Evolutionary conservation across 73 alveolate genomes (phyloP).

Genomic region (Paramecium primaurelia): DNA sequence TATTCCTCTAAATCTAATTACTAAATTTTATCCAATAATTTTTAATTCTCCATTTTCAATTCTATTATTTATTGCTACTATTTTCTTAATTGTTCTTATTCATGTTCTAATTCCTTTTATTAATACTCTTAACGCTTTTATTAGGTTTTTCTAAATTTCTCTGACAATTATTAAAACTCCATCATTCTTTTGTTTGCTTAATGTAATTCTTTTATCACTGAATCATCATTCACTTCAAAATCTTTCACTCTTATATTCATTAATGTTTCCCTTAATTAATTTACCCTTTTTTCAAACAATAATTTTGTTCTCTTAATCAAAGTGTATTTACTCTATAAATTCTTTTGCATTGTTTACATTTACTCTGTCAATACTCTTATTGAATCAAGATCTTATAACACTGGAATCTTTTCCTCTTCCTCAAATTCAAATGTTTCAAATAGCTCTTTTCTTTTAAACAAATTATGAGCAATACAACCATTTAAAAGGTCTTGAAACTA

Average conservation of each 20-base stretch:
- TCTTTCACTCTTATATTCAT: not conserved
- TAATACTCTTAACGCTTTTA: not conserved
- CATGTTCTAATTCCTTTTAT: not conserved
- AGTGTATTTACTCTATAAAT: not conserved
- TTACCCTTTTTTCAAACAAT: not conserved
- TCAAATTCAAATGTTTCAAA: not conserved
- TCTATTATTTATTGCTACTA: not conserved
- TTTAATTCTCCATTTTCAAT: not conserved
- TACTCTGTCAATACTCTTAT: not conserved
- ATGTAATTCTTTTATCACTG: not conserved
- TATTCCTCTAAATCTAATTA: not conserved
- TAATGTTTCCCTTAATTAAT: not conserved
- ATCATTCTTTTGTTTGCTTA: not conserved
- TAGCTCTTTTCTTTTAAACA: not conserved
- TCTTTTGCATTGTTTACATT: not conserved
- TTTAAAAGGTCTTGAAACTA: constrained; percentile 2
- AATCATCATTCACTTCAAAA: not conserved
- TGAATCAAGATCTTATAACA: not conserved
- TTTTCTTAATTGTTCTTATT: not conserved
- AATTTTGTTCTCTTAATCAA: not conserved
- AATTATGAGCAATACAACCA: not conserved
- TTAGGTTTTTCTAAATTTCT: not conserved
- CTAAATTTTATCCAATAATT: not conserved
- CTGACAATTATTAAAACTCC: not conserved
- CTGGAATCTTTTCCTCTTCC: not conserved